Evolutionary conservation across 768 basidiomycete genomes (phyloP).

Genomic region (Bullera alba): DNA sequence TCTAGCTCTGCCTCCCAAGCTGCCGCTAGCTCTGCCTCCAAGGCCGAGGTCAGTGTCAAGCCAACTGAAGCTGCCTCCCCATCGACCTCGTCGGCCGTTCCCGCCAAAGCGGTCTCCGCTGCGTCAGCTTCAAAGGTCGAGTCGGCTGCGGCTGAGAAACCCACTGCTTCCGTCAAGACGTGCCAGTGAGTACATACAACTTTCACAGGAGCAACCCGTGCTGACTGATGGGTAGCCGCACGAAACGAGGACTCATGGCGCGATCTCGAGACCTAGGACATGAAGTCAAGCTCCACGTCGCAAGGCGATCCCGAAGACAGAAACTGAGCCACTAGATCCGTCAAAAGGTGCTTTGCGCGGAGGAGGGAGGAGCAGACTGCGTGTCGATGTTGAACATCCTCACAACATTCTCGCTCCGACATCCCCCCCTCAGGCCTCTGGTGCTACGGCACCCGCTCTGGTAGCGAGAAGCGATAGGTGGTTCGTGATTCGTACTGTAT

Average conservation of each 20-base stretch:
- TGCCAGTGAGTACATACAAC: conserved; percentile 5
- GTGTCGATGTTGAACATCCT: background rate
- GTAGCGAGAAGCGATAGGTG: too few relatives aligned
- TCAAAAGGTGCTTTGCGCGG: background rate
- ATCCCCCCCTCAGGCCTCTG: background rate
- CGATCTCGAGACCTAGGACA: background rate
- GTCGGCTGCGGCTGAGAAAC: too few relatives aligned
- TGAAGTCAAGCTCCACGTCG: background rate
- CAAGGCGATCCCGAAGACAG: background rate
- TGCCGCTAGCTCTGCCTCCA: too few relatives aligned
- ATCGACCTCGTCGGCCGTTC: too few relatives aligned
- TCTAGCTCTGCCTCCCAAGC: too few relatives aligned
- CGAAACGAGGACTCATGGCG: background rate
- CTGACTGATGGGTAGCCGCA: background rate
- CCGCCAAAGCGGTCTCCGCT: too few relatives aligned
- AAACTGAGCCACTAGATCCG: background rate
- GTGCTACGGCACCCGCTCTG: too few relatives aligned
- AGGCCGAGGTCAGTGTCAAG: background rate
- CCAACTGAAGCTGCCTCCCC: too few relatives aligned
- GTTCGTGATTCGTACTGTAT: too few relatives aligned
- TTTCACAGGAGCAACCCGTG: background rate
- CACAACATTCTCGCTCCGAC: background rate
- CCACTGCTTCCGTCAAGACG: background rate
- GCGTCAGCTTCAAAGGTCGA: too few relatives aligned
- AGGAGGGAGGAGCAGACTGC: background rate